Conservation (phyloP, 257 asterid species). For the Haberlea rhodopensis region DNA sequence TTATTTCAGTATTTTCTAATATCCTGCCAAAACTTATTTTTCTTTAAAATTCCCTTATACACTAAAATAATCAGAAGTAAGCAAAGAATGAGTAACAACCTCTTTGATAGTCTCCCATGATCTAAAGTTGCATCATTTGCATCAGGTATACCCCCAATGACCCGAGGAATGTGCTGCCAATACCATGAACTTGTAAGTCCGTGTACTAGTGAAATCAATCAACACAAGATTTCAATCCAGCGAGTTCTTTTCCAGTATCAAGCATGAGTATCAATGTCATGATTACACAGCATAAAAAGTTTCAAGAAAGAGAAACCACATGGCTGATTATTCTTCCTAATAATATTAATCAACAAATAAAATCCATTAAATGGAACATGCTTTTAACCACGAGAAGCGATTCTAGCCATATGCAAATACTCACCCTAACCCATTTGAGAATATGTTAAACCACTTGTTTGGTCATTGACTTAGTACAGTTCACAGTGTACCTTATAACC, state of each 20-base stretch:
- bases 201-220: constrained; percentile 19
- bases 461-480: neutral
- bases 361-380: neutral
- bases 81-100: constrained; percentile 42
- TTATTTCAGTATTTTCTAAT: neutral
- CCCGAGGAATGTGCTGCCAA: constrained; percentile 93
- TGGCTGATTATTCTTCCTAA: neutral
- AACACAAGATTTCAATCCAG: neutral
- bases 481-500: too few species aligned
- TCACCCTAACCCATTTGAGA: neutral
- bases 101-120: constrained; percentile 76
- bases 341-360: neutral
- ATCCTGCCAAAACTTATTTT: neutral
- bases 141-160: constrained; percentile 74
- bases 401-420: constrained; percentile 3
- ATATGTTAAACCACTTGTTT: neutral
- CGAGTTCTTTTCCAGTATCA: constrained; percentile 9
- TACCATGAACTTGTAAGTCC: constrained; percentile 32
- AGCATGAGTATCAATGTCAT: neutral
- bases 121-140: constrained; percentile 79
- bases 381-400: neutral
- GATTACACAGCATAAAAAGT: neutral
- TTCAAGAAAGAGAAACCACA: neutral
- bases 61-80: neutral
- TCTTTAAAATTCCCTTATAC: neutral